These are phyloP conservation scores for Goffeauzyma gilvescens DNA, from an alignment of 768 basidiomycete genomes.

Conservation along the genomic window DNA sequence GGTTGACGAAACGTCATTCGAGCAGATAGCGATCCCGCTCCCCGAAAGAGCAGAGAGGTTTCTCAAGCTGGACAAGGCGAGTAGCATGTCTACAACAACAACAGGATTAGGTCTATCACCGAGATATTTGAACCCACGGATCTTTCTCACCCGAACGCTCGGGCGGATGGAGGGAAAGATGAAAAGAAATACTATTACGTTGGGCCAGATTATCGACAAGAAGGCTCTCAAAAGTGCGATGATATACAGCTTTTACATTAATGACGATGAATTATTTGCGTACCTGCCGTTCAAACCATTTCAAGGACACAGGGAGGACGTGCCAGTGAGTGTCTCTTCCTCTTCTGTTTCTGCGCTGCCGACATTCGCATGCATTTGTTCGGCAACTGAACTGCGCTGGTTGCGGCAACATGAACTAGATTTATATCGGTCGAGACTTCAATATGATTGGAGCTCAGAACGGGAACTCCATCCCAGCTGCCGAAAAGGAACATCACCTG, in stretches of 20 bases:
- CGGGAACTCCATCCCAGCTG: not conserved
- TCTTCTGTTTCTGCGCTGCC: not conserved
- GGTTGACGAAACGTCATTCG: too few species aligned
- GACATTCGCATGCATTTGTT: not conserved
- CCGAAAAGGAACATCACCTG: not conserved
- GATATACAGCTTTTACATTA: constrained; percentile 7
- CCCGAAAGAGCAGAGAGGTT: too few species aligned
- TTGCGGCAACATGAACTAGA: not conserved
- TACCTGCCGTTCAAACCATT: constrained; percentile 5
- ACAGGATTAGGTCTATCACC: too few species aligned
- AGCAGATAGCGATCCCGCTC: too few species aligned
- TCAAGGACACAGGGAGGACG: not conserved
- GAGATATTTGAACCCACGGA: too few species aligned
- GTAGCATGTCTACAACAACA: too few species aligned
- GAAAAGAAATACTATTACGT: constrained; percentile 6
- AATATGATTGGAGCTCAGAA: not conserved
- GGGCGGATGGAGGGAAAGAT: too few species aligned
- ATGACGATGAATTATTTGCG: constrained; percentile 6
- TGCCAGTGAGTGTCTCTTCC: not conserved
- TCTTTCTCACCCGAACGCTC: too few species aligned
- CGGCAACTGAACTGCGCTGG: not conserved
- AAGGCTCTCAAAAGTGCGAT: constrained; percentile 3
- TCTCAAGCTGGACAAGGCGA: too few species aligned
- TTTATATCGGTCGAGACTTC: constrained; percentile 7
- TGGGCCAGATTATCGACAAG: constrained; percentile 6